Conservation (phyloP, 192 early-diverging fungal species). For the Podila minutissima region DNA sequence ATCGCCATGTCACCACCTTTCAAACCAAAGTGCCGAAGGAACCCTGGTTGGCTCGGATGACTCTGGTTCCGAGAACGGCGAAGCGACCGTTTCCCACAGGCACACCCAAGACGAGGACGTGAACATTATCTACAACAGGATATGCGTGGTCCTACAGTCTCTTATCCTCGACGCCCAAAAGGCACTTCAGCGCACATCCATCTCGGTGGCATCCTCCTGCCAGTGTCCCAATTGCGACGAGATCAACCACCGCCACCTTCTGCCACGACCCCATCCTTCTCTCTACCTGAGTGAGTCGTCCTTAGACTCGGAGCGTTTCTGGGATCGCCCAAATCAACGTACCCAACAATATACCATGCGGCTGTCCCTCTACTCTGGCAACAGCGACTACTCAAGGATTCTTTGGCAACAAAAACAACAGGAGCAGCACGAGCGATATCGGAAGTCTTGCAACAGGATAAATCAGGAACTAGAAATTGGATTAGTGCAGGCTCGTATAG, state of each 20-base stretch:
- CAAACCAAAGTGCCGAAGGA: slow-evolving; percentile 16
- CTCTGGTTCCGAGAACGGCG: background rate
- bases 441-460: slow-evolving; percentile 35
- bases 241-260: background rate
- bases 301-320: too few species aligned
- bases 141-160: slow-evolving; percentile 24
- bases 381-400: slow-evolving; percentile 29
- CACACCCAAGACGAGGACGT: slow-evolving; percentile 15
- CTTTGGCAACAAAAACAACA: slow-evolving; percentile 47
- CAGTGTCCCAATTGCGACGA: background rate
- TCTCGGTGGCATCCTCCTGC: background rate
- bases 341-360: background rate
- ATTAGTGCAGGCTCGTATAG: too few species aligned
- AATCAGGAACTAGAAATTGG: slow-evolving; percentile 21
- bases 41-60: slow-evolving; percentile 12
- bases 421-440: slow-evolving; percentile 48
- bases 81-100: background rate
- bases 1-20: background rate
- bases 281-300: too few species aligned
- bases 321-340: background rate
- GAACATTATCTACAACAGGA: slow-evolving; percentile 36
- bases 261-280: background rate
- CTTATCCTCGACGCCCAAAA: slow-evolving; percentile 34
- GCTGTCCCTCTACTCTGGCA: slow-evolving; percentile 20
- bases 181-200: slow-evolving; percentile 15